Evolutionary conservation across 2,329 filamentous ascomycete genomes (phyloP), one percentile per base, ranked within the genome.

Genomic region (Pseudogymnoascus sp.): DNA sequence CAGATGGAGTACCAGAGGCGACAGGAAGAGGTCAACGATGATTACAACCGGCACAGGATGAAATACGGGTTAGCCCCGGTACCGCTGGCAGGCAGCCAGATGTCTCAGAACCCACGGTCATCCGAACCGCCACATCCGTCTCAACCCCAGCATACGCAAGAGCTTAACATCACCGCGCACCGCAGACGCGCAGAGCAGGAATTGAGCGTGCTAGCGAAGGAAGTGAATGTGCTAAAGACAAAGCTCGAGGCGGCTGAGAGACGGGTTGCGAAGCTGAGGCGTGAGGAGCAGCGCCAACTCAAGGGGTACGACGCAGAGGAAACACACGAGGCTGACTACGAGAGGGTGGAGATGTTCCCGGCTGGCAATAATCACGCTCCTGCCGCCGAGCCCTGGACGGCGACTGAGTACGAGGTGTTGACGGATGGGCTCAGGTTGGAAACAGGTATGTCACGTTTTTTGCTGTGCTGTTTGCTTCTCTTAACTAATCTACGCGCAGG

Each of bases 311-410:
- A 62, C 26, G 43, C 28, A 6, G 31, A 60, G 4, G 59, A 60
- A 14, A 10, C 24, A 7, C 37, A 37, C 10, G 46, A 35, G 11
- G 50, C 24, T 14, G 43, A 56, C 26, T 59, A 33, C 22, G 56
- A 62, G 31, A 60, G 65, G 19, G 28, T 66, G 26, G 60, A 61
- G 50, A 56, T 68, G 10, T 68, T 69, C 22, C 62, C 60, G 0
- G 64, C 43, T 10, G 63, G 67, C 19, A 69, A 68, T n/a, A 65
- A 60, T 2, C 24, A 56, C 19, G 28, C n/a, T 5, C 19, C 35
- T 31, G 12, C 14, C 8, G 3, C 24, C 6, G 19, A 43, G 11
- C 31, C 35, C 2, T 63, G 62, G 62, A 38, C 62, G 5, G 26
- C n/a, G n/a, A 59, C 28, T 1, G 62, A 63, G 37, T 40, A 26